These are phyloP conservation scores for Mycena leptocephala DNA, from an alignment of 768 basidiomycete genomes.

Conservation along the genomic window DNA sequence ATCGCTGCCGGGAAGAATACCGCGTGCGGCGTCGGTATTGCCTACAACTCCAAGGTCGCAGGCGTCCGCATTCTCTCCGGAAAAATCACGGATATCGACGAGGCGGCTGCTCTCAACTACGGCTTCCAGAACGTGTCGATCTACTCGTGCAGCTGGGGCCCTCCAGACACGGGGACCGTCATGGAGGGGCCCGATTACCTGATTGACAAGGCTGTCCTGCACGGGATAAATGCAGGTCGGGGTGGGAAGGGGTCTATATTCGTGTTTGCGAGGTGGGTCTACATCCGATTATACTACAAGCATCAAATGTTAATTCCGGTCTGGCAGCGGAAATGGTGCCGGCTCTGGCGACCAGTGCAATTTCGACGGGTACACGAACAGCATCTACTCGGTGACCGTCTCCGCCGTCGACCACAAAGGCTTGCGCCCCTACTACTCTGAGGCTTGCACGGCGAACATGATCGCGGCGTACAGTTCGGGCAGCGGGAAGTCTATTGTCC, in stretches of 20 bases:
- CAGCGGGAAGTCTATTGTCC: constrained; percentile 91
- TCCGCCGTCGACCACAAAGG: constrained; percentile 95
- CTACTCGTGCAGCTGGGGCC: constrained; percentile 98
- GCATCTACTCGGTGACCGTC: constrained; percentile 96
- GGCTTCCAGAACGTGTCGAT: constrained; percentile 93
- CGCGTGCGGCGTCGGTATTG: constrained; percentile 95
- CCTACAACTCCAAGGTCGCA: constrained; percentile 92
- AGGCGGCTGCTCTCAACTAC: constrained; percentile 95
- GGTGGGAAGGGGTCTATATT: constrained; percentile 93
- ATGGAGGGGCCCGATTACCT: constrained; percentile 96
- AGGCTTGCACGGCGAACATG: constrained; percentile 98
- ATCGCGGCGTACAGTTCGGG: constrained; percentile 97
- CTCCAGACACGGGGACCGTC: constrained; percentile 82
- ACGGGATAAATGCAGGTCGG: constrained; percentile 93
- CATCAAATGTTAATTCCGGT: neutral
- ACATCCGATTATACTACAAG: neutral
- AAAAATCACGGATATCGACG: constrained; percentile 95
- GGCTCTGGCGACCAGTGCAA: constrained; percentile 96
- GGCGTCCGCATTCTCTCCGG: constrained; percentile 97
- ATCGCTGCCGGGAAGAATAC: constrained; percentile 80
- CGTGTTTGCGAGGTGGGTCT: constrained; percentile 82
- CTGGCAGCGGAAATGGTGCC: constrained; percentile 88
- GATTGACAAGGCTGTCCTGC: constrained; percentile 93
- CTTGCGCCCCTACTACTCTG: constrained; percentile 96
- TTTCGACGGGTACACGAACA: constrained; percentile 99